Evolutionary conservation across 768 basidiomycete genomes (phyloP).

Genomic region (Termitomyces sp.): DNA sequence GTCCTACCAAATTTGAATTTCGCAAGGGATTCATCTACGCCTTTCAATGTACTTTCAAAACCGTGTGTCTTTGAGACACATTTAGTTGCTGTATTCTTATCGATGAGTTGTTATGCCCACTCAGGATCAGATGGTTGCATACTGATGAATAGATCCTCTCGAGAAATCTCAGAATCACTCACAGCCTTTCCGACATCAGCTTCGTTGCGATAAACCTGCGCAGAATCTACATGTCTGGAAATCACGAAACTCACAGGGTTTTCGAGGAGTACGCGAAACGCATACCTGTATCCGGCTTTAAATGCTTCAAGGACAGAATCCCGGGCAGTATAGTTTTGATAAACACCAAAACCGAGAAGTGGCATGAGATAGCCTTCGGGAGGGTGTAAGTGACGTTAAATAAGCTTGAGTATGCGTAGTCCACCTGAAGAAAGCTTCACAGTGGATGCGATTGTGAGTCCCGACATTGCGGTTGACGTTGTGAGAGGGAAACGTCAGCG

Average conservation of each 20-base stretch:
- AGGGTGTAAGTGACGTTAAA: not conserved
- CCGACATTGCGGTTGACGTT: conserved; percentile 8
- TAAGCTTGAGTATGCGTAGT: not conserved
- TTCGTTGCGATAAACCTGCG: conserved; percentile 66
- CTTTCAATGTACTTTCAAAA: conserved; percentile 53
- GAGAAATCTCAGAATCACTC: conserved; percentile 46
- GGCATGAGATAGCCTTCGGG: conserved; percentile 52
- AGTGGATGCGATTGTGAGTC: conserved; percentile 19
- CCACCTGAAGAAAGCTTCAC: conserved; percentile 17
- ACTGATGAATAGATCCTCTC: conserved; percentile 74
- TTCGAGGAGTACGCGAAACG: not conserved
- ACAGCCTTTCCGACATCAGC: conserved; percentile 55
- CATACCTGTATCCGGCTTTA: conserved; percentile 57
- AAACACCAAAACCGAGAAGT: conserved; percentile 66
- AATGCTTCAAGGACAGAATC: conserved; percentile 58
- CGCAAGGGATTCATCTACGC: conserved; percentile 57
- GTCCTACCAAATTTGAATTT: conserved; percentile 50
- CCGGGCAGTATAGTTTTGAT: conserved; percentile 54
- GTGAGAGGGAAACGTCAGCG: not conserved
- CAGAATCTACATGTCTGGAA: conserved; percentile 67
- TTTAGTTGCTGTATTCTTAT: conserved; percentile 53
- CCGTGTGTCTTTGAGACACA: conserved; percentile 52
- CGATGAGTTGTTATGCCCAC: not conserved
- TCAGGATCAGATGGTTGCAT: not conserved
- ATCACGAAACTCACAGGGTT: not conserved